phyloP scores from a whole-genome alignment of 768 basidiomycete genomes.

The Pisolithus sp. region DNA sequence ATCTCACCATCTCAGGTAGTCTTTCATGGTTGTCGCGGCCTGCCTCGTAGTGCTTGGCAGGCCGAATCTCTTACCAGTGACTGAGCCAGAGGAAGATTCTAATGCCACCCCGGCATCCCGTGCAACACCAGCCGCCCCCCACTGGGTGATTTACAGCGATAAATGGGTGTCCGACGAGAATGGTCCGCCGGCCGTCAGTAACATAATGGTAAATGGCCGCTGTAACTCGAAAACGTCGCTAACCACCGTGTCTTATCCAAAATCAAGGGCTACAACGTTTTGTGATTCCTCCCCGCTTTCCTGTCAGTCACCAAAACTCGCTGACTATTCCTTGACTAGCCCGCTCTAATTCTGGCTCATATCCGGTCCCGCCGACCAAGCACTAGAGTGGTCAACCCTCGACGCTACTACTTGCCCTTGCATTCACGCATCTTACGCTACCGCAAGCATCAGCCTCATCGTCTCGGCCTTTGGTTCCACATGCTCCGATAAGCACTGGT shows the following conservation, averaged over 20 bases:
- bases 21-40: background rate
- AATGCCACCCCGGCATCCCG: background rate
- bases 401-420: conserved; percentile 39
- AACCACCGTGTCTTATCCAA: background rate
- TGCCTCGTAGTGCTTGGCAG: background rate
- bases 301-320: background rate
- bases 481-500: conserved; percentile 49
- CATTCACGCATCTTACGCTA: conserved; percentile 47
- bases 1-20: too few species aligned
- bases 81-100: background rate
- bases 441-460: conserved; percentile 54
- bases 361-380: conserved; percentile 56
- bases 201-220: conserved; percentile 23
- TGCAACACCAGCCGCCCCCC: conserved; percentile 26
- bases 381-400: conserved; percentile 46
- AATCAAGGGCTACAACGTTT: conserved; percentile 51
- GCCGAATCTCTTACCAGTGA: background rate
- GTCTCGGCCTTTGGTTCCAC: conserved; percentile 57
- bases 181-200: conserved; percentile 30
- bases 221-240: background rate
- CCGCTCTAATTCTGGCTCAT: conserved; percentile 49
- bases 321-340: conserved; percentile 18
- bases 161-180: conserved; percentile 31
- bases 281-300: conserved; percentile 30
- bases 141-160: conserved; percentile 37